phyloP scores from a whole-genome alignment of 106 monocot species.

The Agapanthus africanus region DNA sequence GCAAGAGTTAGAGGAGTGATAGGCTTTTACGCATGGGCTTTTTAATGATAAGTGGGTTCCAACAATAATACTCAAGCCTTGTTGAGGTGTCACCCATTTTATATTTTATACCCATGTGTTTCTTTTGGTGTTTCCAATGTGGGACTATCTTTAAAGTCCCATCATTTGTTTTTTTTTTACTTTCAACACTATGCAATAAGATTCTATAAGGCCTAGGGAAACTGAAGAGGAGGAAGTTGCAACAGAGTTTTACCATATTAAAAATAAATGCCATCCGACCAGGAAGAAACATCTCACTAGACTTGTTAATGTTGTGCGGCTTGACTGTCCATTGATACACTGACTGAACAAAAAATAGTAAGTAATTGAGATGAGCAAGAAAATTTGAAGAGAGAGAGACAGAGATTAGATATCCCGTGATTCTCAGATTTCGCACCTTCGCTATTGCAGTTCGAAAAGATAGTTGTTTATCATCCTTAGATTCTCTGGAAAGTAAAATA shows the following conservation, averaged over 20 bases:
- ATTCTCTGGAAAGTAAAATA: constrained; percentile 28
- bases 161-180: too few species aligned
- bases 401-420: not conserved
- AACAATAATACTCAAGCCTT: too few species aligned
- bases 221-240: not conserved
- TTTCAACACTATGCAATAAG: too few species aligned
- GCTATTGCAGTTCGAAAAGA: constrained; percentile 85
- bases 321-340: constrained; percentile 98
- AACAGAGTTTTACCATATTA: constrained; percentile 59
- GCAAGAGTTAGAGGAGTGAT: too few species aligned
- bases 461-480: constrained; percentile 64
- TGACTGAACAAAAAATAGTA: constrained; percentile 44
- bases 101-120: too few species aligned
- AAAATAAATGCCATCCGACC: constrained; percentile 91
- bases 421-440: constrained; percentile 29
- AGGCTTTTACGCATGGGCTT: too few species aligned
- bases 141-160: too few species aligned
- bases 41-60: too few species aligned
- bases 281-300: constrained; percentile 96
- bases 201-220: too few species aligned
- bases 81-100: too few species aligned
- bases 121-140: too few species aligned
- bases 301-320: constrained; percentile 59
- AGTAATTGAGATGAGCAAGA: not conserved
- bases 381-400: not conserved